phyloP scores from a whole-genome alignment of 495 filamentous ascomycete genomes.

The Annulohypoxylon stygium region DNA sequence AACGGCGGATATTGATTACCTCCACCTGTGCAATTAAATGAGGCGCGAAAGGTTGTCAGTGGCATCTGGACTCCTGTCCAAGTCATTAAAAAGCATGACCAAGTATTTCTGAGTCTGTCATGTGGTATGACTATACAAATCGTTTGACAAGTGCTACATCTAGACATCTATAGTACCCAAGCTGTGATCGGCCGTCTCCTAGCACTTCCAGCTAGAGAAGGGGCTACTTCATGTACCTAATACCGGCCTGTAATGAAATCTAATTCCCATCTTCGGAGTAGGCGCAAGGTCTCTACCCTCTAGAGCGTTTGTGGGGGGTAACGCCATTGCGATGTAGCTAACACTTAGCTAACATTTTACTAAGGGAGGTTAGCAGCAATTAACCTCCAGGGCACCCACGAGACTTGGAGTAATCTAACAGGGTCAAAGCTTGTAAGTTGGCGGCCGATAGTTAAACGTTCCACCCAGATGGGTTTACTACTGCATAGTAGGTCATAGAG shows the following conservation, averaged over 20 bases:
- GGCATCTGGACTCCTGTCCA: conserved; percentile 3
- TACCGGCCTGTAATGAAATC: conserved; percentile 26
- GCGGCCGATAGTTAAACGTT: conserved; percentile 38
- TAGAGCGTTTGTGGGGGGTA: conserved; percentile 32
- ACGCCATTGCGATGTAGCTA: conserved; percentile 36
- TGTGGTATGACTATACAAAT: conserved; percentile 19
- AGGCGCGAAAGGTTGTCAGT: conserved; percentile 7
- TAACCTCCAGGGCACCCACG: conserved; percentile 22
- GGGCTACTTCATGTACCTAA: conserved; percentile 20
- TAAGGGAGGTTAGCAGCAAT: conserved; percentile 18
- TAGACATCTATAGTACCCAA: background rate
- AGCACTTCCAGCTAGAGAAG: background rate
- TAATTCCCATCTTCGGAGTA: conserved; percentile 27
- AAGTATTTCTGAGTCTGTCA: conserved; percentile 15
- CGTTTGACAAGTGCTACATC: conserved; percentile 14
- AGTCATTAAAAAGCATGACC: conserved; percentile 13
- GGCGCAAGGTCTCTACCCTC: conserved; percentile 5
- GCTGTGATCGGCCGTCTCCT: conserved; percentile 13
- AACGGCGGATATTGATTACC: conserved; percentile 22
- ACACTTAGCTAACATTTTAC: conserved; percentile 18
- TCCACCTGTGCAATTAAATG: conserved; percentile 32
- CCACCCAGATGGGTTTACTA: conserved; percentile 38
- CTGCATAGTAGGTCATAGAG: background rate
- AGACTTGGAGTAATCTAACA: conserved; percentile 22
- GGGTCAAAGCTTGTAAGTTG: conserved; percentile 35